A percentile compares a stretch with the other conserved stretches of the same genome.
phyloP scores from a whole-genome alignment of 176 grass and related monocot species.

The Melocanna baccifera region DNA sequence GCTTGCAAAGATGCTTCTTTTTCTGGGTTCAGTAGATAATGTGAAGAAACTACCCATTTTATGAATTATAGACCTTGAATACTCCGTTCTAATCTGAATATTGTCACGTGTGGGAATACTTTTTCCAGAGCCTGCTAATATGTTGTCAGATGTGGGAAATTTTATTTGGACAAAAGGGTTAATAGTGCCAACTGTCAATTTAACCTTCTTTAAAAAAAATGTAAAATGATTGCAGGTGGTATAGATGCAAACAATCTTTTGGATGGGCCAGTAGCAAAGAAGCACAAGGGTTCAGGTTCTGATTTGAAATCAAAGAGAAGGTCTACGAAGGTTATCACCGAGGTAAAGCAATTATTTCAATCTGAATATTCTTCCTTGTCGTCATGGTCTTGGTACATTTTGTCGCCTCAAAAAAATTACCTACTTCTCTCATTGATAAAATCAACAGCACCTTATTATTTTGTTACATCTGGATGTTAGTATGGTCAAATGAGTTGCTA shows the following conservation, averaged over 20 bases:
- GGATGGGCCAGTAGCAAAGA: constrained; percentile 40
- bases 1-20: neutral
- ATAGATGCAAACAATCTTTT: constrained; percentile 51
- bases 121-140: neutral
- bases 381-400: neutral
- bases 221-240: constrained; percentile 39
- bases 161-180: neutral
- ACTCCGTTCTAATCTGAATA: neutral
- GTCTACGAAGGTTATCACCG: constrained; percentile 62
- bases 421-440: neutral
- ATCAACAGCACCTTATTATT: neutral
- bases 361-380: neutral
- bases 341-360: constrained; percentile 46
- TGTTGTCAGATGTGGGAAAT: neutral
- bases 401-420: neutral
- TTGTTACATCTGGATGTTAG: neutral
- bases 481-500: neutral
- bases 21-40: neutral
- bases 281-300: constrained; percentile 39
- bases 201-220: constrained; percentile 19
- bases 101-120: no score
- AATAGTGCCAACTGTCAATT: neutral
- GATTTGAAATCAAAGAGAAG: constrained; percentile 53
- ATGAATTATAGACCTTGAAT: neutral
- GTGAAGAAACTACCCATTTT: neutral